Conservation (phyloP, 148 eudicot genomes). For the Rhododendron ovatum region DNA sequence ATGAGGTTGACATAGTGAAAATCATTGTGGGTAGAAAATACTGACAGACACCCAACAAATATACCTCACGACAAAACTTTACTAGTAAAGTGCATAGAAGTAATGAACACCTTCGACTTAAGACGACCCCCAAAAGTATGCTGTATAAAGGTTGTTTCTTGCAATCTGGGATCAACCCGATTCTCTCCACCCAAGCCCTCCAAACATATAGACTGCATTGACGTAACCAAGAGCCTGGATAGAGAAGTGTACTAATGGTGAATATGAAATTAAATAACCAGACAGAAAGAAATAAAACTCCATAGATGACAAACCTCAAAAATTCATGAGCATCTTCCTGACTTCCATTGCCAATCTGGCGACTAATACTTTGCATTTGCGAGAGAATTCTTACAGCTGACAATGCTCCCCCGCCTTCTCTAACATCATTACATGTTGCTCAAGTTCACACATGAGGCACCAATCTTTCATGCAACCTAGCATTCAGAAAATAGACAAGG, state of each 20-base stretch:
- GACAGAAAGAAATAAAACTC: not conserved
- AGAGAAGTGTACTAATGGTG: conserved; percentile 3
- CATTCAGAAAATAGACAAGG: conserved; percentile 12
- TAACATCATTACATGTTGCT: conserved; percentile 69
- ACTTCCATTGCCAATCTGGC: conserved; percentile 88
- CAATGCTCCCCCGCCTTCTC: conserved; percentile 69
- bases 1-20: conserved; percentile 1
- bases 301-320: conserved; percentile 52
- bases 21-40: not conserved
- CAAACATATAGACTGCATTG: conserved; percentile 92
- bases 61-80: not conserved
- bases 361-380: conserved; percentile 64
- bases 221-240: conserved; percentile 80
- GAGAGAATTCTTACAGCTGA: conserved; percentile 72
- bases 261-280: conserved; percentile 5
- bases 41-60: not conserved
- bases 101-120: conserved; percentile 61
- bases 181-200: conserved; percentile 87
- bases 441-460: conserved; percentile 97
- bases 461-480: conserved; percentile 67
- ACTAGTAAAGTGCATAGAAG: not conserved
- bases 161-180: conserved; percentile 65
- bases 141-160: conserved; percentile 84
- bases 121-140: conserved; percentile 90
- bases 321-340: conserved; percentile 99